phyloP scores from a whole-genome alignment of 2,329 filamentous ascomycete species.

The Phyllosticta citrichinensis region DNA sequence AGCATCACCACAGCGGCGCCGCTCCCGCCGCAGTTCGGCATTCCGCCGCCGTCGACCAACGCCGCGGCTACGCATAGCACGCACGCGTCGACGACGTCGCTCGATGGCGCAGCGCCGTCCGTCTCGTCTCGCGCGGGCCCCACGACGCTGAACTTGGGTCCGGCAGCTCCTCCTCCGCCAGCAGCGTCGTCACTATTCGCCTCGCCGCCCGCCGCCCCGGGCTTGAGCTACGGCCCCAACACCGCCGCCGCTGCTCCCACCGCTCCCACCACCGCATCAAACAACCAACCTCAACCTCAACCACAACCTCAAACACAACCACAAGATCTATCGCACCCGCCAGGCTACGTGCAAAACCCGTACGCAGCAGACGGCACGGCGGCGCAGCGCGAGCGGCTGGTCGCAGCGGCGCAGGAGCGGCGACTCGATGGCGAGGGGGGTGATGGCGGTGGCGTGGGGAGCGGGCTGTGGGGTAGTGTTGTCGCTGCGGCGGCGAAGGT shows the following conservation, averaged over 20 bases:
- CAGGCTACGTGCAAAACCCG: conserved; percentile 38
- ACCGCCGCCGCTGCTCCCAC: conserved; percentile 12
- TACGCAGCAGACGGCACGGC: conserved; percentile 30
- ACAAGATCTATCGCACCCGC: conserved; percentile 31
- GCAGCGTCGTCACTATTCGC: background rate
- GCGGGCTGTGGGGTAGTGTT: conserved; percentile 21
- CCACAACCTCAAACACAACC: conserved; percentile 15
- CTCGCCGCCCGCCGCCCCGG: background rate
- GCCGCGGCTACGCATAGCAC: conserved; percentile 23
- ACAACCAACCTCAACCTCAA: no score
- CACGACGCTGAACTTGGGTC: conserved; percentile 29
- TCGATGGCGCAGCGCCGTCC: no score
- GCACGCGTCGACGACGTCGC: conserved; percentile 16
- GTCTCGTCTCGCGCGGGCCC: conserved; percentile 15
- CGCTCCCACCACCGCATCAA: conserved; percentile 14
- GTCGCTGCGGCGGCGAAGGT: conserved; percentile 28
- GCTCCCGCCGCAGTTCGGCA: conserved; percentile 29
- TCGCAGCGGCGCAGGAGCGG: conserved; percentile 13
- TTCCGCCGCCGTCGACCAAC: conserved; percentile 28
- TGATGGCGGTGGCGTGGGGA: conserved; percentile 1
- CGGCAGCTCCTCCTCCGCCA: background rate
- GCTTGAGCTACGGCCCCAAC: background rate
- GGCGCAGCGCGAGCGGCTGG: conserved; percentile 18
- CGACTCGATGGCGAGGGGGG: conserved; percentile 12
- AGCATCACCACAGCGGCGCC: conserved; percentile 19